phyloP scores from a whole-genome alignment of 75 land plant genomes.

The Larix kaempferi region DNA sequence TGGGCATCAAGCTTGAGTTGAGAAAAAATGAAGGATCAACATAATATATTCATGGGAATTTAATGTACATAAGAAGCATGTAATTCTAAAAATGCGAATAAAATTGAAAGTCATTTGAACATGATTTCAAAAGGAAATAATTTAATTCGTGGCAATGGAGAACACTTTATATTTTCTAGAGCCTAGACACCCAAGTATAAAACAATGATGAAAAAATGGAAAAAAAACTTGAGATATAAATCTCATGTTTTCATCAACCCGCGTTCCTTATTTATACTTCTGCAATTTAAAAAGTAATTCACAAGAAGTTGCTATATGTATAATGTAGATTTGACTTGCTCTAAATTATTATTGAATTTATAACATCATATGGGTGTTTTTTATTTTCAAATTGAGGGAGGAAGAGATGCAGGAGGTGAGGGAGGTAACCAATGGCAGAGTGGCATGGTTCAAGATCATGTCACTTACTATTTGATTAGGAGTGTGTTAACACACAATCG shows the following conservation, averaged over 20 bases:
- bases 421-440: constrained; percentile 65
- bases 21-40: constrained; percentile 73
- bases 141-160: background rate
- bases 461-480: constrained; percentile 60
- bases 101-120: background rate
- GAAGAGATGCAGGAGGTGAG: constrained; percentile 74
- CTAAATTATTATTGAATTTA: too few relatives aligned
- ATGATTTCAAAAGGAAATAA: background rate
- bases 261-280: too few relatives aligned
- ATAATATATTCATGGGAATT: constrained; percentile 67
- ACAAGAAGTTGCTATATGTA: too few relatives aligned
- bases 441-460: constrained; percentile 76
- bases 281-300: too few relatives aligned
- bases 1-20: constrained; percentile 92
- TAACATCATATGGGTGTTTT: background rate
- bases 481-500: too few relatives aligned
- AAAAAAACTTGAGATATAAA: too few relatives aligned
- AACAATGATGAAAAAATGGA: too few relatives aligned
- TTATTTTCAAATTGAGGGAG: constrained; percentile 51
- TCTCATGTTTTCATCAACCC: too few relatives aligned
- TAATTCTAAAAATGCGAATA: constrained; percentile 12
- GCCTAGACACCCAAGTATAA: background rate
- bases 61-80: constrained; percentile 68
- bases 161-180: background rate
- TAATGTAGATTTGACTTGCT: too few relatives aligned